Base-by-base conservation (phyloP, 225 moss, liverwort and hornwort species). In the Physcomitrellopsis africana region DNA sequence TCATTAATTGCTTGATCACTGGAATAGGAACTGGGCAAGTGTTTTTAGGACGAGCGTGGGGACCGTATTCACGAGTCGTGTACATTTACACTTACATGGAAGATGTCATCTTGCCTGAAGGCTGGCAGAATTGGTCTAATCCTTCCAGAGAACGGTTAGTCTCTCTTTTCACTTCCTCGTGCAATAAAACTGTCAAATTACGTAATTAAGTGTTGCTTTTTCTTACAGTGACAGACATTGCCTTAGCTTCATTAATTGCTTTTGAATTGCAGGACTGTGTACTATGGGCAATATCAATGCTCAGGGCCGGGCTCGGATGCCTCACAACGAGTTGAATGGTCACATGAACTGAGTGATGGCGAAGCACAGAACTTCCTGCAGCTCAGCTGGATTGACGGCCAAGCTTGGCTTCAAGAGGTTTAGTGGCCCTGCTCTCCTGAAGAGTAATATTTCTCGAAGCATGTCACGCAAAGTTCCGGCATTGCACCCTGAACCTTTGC, bases 11-110 rank as follows among this genome's bases (percentile, higher is more conserved):
- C 27, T 20, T 74, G 43, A 73, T 86, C 17, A 86, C 86, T 43
- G 89, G 89, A 23, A 84, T 82, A 13, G 89, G 89, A 2, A 86
- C 86, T 14, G 89, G 86, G 8, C 79, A 81, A 24, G 67, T 86
- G 3, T 89, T 80, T 19, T 12, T 89, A 75, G 86, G 89, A 26
- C 81, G 89, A 3, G 89, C 89, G 1, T 89, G 86, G 89, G 89
- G 89, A 20, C 86, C 86, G 55, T 89, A 69, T 65, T 89, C 89
- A 14, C 74, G 89, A 20, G 89, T 89, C 5, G 75, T 89, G 5
- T 89, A 89, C 82, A 73, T 86, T 24, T 89, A 85, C 81, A 81
- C 83, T 1, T 89, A 80, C 72, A 47, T 89, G 18, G 80, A 80
- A 51, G 42, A 78, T 67, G 82, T 86, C 79, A 80, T 89, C 66